phyloP scores from a whole-genome alignment of 1,139 yeast species.

The Tardiomyces depauwii region DNA sequence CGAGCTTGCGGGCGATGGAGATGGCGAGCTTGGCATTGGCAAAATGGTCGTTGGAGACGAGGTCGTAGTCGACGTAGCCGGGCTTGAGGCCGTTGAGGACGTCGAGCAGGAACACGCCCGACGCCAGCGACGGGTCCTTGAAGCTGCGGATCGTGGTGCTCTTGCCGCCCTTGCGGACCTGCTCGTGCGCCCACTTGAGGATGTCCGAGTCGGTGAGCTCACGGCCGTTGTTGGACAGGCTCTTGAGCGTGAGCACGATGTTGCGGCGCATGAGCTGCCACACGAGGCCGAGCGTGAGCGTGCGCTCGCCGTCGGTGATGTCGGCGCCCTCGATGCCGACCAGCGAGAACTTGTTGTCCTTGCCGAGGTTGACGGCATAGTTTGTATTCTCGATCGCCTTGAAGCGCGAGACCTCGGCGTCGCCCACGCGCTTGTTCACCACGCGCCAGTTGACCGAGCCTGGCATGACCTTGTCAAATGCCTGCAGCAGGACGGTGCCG shows the following conservation, averaged over 20 bases:
- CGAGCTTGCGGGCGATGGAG: slow-evolving; percentile 95
- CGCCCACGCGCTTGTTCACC: slow-evolving; percentile 70
- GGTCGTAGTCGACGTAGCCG: slow-evolving; percentile 92
- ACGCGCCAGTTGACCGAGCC: slow-evolving; percentile 76
- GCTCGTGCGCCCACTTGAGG: slow-evolving; percentile 85
- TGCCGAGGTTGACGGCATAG: slow-evolving; percentile 93
- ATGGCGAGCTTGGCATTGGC: slow-evolving; percentile 96
- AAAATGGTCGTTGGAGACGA: slow-evolving; percentile 79
- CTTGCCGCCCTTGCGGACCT: slow-evolving; percentile 78
- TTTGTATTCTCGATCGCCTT: slow-evolving; percentile 94
- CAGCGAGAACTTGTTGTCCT: slow-evolving; percentile 79
- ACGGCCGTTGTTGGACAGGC: slow-evolving; percentile 59
- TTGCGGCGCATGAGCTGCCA: slow-evolving; percentile 99
- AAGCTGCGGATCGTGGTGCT: slow-evolving; percentile 60
- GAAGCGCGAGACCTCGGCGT: slow-evolving; percentile 71
- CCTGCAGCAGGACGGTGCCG: slow-evolving; percentile 81
- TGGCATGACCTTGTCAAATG: slow-evolving; percentile 91
- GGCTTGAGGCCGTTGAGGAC: slow-evolving; percentile 90
- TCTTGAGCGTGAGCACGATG: slow-evolving; percentile 70
- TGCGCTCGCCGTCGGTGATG: slow-evolving; percentile 85
- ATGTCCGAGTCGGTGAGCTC: slow-evolving; percentile 78
- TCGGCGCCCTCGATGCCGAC: slow-evolving; percentile 99
- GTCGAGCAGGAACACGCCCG: slow-evolving; percentile 76
- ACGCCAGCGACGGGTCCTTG: slow-evolving; percentile 65
- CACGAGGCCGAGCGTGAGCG: slow-evolving; percentile 86